Evolutionary conservation across 2,329 filamentous ascomycete species (phyloP).

Genomic region (Penicillium sp.): DNA sequence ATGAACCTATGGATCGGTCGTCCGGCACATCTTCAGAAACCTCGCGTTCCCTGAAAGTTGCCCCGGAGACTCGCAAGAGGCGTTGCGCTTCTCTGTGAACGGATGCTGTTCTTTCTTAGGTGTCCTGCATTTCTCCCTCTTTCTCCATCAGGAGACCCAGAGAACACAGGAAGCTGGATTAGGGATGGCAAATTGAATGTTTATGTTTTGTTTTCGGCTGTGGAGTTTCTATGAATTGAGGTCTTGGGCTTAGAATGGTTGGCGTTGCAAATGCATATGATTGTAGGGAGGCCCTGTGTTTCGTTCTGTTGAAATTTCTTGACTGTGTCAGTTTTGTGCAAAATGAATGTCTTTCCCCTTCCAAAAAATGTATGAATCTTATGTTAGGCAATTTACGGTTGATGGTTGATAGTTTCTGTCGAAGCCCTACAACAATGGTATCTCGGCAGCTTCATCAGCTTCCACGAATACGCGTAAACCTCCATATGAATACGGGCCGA

Average conservation of each 20-base stretch:
- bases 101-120: not conserved
- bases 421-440: too few relatives aligned
- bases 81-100: constrained; percentile 17
- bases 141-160: too few relatives aligned
- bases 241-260: constrained; percentile 3
- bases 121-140: not conserved
- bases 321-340: not conserved
- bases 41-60: not conserved
- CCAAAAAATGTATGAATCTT: not conserved
- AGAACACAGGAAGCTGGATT: not conserved
- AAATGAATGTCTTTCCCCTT: not conserved
- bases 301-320: not conserved
- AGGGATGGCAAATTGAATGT: not conserved
- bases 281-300: not conserved
- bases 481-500: not conserved
- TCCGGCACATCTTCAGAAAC: not conserved
- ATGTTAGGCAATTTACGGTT: not conserved
- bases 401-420: not conserved
- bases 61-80: constrained; percentile 6
- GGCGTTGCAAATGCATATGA: constrained; percentile 1
- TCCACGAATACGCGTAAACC: not conserved
- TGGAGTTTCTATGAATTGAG: constrained; percentile 1
- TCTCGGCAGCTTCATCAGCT: not conserved
- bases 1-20: constrained; percentile 11
- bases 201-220: not conserved